A percentile compares a stretch with the other conserved stretches of the same genome.
Evolutionary conservation across 306 rosid species (phyloP).

Genomic region (Vigna hirtella): DNA sequence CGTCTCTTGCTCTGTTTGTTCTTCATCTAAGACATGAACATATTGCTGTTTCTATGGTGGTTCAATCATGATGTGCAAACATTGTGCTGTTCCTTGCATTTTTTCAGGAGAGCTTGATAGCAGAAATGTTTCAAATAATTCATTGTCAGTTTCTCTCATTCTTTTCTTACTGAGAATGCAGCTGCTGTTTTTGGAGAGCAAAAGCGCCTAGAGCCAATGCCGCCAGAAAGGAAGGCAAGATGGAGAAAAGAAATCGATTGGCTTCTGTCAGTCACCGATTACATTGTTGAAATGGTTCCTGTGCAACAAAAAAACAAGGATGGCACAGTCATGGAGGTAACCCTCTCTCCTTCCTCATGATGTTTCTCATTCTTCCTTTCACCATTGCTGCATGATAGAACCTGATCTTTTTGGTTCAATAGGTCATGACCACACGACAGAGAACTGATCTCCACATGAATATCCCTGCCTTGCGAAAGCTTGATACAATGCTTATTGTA

Average conservation of each 20-base stretch:
- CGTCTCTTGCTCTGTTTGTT: background rate
- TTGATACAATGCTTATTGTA: conserved; percentile 92
- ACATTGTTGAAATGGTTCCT: conserved; percentile 93
- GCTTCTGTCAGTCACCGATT: conserved; percentile 85
- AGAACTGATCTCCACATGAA: conserved; percentile 95
- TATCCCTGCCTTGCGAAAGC: conserved; percentile 91
- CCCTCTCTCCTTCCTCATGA: background rate
- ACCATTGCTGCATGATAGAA: conserved; percentile 11
- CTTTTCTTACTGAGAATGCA: conserved; percentile 53
- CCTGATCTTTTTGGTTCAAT: conserved; percentile 42
- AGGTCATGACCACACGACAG: conserved; percentile 96
- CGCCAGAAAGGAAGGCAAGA: conserved; percentile 69
- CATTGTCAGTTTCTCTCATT: conserved; percentile 28
- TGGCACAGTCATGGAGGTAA: conserved; percentile 91
- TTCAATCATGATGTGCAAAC: conserved; percentile 26
- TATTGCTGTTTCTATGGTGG: background rate
- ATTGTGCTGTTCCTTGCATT: conserved; percentile 32
- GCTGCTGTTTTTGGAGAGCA: conserved; percentile 97
- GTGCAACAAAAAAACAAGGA: conserved; percentile 80
- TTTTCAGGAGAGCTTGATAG: conserved; percentile 13
- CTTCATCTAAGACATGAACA: background rate
- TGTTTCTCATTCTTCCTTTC: conserved; percentile 13
- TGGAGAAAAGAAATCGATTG: conserved; percentile 92
- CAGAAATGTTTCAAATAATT: conserved; percentile 41
- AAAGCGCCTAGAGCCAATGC: conserved; percentile 87